Evolutionary conservation across 108 stramenopile species (phyloP).

Genomic region (Nitzschia sp.): DNA sequence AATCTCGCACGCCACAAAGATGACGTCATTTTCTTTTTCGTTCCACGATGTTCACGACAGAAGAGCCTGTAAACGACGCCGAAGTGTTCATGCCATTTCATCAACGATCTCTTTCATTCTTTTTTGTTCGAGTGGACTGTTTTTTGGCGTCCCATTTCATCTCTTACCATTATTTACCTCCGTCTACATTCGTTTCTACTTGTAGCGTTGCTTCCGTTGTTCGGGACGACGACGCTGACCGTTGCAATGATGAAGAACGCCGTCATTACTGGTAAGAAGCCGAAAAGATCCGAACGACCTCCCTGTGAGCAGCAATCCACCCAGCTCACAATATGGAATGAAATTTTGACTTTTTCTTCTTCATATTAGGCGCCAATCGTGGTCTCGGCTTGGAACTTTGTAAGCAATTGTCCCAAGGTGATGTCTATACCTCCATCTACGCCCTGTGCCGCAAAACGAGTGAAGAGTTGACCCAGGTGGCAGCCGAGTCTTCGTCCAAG

Average conservation of each 20-base stretch:
- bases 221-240: too few relatives aligned
- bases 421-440: not conserved
- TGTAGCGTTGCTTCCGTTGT: not conserved
- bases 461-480: constrained; percentile 9
- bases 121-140: too few relatives aligned
- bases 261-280: constrained; percentile 1
- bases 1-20: too few relatives aligned
- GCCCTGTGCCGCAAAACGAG: constrained; percentile 34
- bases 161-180: not conserved
- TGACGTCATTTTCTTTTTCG: not conserved
- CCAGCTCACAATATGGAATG: not conserved
- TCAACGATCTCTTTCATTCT: not conserved
- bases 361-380: constrained; percentile 12
- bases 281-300: not conserved
- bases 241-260: constrained; percentile 8
- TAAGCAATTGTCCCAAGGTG: constrained; percentile 10
- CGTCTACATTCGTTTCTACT: not conserved
- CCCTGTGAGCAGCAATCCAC: not conserved
- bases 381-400: constrained; percentile 28
- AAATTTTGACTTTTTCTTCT: not conserved
- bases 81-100: not conserved
- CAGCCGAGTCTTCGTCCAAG: not conserved
- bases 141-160: too few relatives aligned
- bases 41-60: not conserved
- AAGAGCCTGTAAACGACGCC: not conserved